Evolutionary conservation across 306 rosid genomes (phyloP), one percentile per base, ranked within the genome.

Genomic region (Sophora flavescens): DNA sequence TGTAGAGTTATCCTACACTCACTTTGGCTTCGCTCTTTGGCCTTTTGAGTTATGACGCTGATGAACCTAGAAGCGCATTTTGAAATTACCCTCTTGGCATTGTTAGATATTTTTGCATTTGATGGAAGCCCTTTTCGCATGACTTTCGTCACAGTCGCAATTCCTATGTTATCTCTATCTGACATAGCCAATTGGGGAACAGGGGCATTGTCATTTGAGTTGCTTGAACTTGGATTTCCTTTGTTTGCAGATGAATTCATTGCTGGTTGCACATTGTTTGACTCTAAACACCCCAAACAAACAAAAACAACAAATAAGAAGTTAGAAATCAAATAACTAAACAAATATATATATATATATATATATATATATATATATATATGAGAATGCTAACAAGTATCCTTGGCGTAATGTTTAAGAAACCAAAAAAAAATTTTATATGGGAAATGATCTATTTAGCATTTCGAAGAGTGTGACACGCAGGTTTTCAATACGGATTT

Each of bases 51-150:
- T 2, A 79, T 8, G 3, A 26, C 12, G 10, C 13, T 30, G 8
- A 79, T 63, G 78, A 10, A 79, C 32, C 30, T 8, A 11, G 83
- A 52, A 36, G 44, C 28, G 42, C 59, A 6, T 42, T 30, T 39
- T 32, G 64, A 51, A 41, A 54, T 17, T 9, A 72, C 7, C 6
- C 30, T 52, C 8, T 71, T 63, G 2, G 73, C 58, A 1, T 3
- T 30, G 0, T 53, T n/a, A 2, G 71, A 41, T 10, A 79, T 6
- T 63, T 32, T 52, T 30, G 39, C 33, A 5, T 63, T 12, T 4
- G 6, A 11, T 38, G 74, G 83, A 10, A 79, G 35, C 16, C 1
- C 1, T 4, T 32, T 9, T 53, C 50, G 45, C 60, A 63, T 63
- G 10, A 71, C 53, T 16, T 30, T 63, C 16, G 30, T 30, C 52